Conservation (phyloP, 1,284 basidiomycete species). For the Sporisorium iseilematis-ciliati region DNA sequence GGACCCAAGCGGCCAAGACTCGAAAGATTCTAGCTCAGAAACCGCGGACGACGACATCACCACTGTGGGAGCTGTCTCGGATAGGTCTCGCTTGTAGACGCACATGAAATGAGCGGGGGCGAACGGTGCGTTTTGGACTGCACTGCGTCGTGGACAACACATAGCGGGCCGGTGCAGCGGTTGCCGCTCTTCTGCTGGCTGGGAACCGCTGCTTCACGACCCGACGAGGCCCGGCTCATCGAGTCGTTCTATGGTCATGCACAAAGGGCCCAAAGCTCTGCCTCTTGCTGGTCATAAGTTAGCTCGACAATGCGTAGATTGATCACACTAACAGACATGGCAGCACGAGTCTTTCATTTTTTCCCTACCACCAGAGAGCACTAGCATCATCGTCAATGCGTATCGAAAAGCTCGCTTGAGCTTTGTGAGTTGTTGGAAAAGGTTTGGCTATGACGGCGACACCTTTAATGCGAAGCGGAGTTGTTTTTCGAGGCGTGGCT, state of each 20-base stretch:
- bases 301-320: too few species aligned
- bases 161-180: slow-evolving; percentile 1
- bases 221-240: background rate
- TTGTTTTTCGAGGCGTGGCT: slow-evolving; percentile 1
- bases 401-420: too few species aligned
- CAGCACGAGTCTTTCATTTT: too few species aligned
- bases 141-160: too few species aligned
- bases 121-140: slow-evolving; percentile 6
- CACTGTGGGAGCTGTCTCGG: background rate
- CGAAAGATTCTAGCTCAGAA: too few species aligned
- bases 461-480: slow-evolving; percentile 1
- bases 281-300: background rate
- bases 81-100: slow-evolving; percentile 28
- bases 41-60: too few species aligned
- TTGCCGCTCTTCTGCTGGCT: background rate
- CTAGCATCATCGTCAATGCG: too few species aligned
- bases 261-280: background rate
- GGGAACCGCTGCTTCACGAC: slow-evolving; percentile 2
- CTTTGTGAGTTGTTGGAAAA: too few species aligned
- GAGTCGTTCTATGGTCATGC: background rate
- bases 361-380: too few species aligned
- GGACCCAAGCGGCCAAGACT: background rate
- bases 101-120: background rate
- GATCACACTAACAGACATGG: too few species aligned
- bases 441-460: background rate